phyloP scores from a whole-genome alignment of 2,329 filamentous ascomycete species.

The Arthrobotrys pseudoclavata region DNA sequence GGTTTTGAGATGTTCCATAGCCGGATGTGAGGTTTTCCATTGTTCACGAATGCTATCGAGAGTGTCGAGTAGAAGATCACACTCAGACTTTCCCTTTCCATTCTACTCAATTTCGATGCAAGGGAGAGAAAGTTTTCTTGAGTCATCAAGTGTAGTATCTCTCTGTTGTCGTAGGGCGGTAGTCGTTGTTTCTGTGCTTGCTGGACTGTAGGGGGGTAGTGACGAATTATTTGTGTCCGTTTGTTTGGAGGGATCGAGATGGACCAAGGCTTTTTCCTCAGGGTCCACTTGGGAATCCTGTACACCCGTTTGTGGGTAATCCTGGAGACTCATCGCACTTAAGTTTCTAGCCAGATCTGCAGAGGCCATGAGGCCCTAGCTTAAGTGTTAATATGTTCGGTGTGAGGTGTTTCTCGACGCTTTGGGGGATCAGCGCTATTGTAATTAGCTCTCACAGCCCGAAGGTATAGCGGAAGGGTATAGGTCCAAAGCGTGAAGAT shows the following conservation, averaged over 20 bases:
- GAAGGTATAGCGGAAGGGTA: too few species aligned
- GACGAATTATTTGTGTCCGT: not conserved
- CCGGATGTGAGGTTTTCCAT: not conserved
- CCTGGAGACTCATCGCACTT: too few species aligned
- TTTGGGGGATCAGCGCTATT: too few species aligned
- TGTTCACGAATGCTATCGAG: constrained; percentile 7
- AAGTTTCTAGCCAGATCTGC: too few species aligned
- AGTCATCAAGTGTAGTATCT: not conserved
- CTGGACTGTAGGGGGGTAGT: constrained; percentile 6
- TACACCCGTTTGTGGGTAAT: too few species aligned
- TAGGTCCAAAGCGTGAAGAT: too few species aligned
- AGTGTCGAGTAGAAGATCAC: not conserved
- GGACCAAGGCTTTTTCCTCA: not conserved
- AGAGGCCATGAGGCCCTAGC: too few species aligned
- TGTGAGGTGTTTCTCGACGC: too few species aligned
- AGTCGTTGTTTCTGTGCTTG: not conserved
- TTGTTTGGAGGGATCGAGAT: not conserved
- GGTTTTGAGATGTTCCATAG: constrained; percentile 15
- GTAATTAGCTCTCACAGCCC: too few species aligned
- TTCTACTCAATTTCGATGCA: constrained; percentile 4
- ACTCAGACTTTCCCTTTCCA: not conserved
- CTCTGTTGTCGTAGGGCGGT: not conserved
- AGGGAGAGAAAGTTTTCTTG: not conserved
- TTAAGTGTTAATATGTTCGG: too few species aligned
- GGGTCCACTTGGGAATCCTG: not conserved